phyloP scores from a whole-genome alignment of 805 yeast genomes.

The Zygoascus bituminiphila region DNA sequence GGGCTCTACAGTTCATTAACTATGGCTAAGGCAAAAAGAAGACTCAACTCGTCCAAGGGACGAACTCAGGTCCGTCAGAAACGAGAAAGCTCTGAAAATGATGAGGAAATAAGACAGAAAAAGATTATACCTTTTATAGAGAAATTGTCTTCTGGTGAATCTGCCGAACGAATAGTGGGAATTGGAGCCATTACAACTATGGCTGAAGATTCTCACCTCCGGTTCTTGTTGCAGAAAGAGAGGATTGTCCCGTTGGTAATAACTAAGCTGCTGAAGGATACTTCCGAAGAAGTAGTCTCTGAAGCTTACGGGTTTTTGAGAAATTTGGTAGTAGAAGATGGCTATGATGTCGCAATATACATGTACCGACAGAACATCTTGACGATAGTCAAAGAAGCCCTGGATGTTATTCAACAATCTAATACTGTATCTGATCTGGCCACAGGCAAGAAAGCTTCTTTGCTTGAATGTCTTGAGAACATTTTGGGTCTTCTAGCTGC shows the following conservation, averaged over 20 bases:
- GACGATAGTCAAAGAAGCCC: not conserved
- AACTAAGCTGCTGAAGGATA: conserved; percentile 57
- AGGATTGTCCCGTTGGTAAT: conserved; percentile 55
- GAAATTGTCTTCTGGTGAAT: conserved; percentile 51
- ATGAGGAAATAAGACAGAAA: conserved; percentile 41
- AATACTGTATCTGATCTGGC: not conserved
- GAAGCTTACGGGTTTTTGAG: conserved; percentile 77
- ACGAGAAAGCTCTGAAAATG: conserved; percentile 26
- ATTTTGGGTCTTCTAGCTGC: conserved; percentile 60
- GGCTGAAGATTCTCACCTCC: conserved; percentile 57
- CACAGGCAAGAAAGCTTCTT: conserved; percentile 37
- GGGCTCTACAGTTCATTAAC: not conserved
- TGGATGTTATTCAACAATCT: conserved; percentile 20
- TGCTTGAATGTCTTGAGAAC: conserved; percentile 67
- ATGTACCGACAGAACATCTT: conserved; percentile 70
- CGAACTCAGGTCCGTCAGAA: conserved; percentile 5
- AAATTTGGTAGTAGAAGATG: conserved; percentile 77
- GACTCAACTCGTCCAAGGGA: conserved; percentile 28
- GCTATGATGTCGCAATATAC: conserved; percentile 67
- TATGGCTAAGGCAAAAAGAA: conserved; percentile 16
- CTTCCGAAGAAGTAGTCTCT: conserved; percentile 65
- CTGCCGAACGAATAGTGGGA: conserved; percentile 73
- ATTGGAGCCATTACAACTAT: conserved; percentile 62
- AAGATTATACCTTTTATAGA: conserved; percentile 62
- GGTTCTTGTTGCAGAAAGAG: conserved; percentile 61